Evolutionary conservation across 2,329 filamentous ascomycete genomes (phyloP), one percentile per base, ranked within the genome.

Genomic region (Penicillium paneum): DNA sequence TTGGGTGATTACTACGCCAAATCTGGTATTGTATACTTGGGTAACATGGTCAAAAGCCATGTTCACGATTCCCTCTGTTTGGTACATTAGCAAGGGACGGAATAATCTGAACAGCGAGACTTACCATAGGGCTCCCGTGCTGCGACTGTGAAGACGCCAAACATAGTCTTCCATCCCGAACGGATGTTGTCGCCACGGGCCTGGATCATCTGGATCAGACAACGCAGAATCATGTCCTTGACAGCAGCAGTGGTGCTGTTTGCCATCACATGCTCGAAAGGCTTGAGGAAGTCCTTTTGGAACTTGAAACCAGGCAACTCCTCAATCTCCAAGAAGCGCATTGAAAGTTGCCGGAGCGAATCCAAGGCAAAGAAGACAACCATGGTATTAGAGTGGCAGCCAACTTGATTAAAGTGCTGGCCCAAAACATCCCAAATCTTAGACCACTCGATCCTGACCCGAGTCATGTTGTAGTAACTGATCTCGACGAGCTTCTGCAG

Each of bases 271-370:
- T 97, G 91, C 76, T 99, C 93, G 65, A 99, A 99, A 0, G 95
- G 94, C 74, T 97, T 97, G 50, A 99, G 77, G 72, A 99, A 99
- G 71, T 99, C 93, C 72, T 99, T 99, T 67, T 99, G 94, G 69
- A 99, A 99, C 73, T 97, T 97, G 83, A 99, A 99, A 67, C 95
- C 94, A 1, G 94, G 91, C 63, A 99, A 76, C 72, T 99, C 94
- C 71, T 96, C 94, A 57, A 97, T 91, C 74, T 99, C 94, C 89
- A 99, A 90, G 70, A 99, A 99, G 17, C 92, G 88, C 92, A 99
- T 97, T 0, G 93, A 97, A 38, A 99, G 78, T 72, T 99, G 94
- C 38, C 95, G 85, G 41, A 99, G 76, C 3, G 93, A 97, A 76
- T 99, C 95, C 28, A 99, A 81, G 3, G 94, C 94, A 68, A 99